Conservation (phyloP, 441 rosid genomes). For the Croton laevigatus region DNA sequence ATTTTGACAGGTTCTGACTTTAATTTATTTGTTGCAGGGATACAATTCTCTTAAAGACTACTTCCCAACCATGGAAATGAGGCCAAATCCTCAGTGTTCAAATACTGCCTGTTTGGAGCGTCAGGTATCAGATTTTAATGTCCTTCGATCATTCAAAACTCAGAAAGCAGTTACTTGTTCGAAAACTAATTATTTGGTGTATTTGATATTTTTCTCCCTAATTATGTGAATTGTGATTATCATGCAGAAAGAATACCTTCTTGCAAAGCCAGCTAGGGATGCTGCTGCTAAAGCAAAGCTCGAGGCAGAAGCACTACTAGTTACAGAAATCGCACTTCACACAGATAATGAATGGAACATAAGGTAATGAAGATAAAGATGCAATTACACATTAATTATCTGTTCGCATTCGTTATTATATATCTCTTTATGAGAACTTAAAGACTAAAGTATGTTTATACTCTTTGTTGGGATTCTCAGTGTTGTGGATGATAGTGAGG, state of each 20-base stretch:
- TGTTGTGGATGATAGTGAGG: constrained; percentile 62
- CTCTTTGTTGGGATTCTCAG: constrained; percentile 35
- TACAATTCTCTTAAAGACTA: constrained; percentile 95
- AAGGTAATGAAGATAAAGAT: constrained; percentile 43
- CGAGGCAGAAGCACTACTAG: constrained; percentile 61
- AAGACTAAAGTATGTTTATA: constrained; percentile 12
- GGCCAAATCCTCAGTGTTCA: constrained; percentile 93
- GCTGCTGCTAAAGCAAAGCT: constrained; percentile 87
- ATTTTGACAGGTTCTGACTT: constrained; percentile 15
- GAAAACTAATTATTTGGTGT: constrained; percentile 1
- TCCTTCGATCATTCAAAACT: constrained; percentile 11
- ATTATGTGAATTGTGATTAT: constrained; percentile 7
- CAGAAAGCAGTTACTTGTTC: neutral
- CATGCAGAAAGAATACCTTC: constrained; percentile 70
- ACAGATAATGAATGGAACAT: constrained; percentile 93
- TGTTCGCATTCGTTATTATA: neutral
- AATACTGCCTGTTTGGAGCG: constrained; percentile 86
- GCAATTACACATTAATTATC: neutral
- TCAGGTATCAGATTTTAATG: constrained; percentile 52
- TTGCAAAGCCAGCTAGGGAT: constrained; percentile 79
- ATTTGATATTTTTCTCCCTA: constrained; percentile 10
- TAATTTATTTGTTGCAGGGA: constrained; percentile 54
- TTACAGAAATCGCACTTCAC: constrained; percentile 61
- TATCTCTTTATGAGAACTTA: neutral
- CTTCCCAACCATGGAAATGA: constrained; percentile 98